Percentiles rank a stretch among this genome's conserved stretches.
Conservation (phyloP, 805 yeast genomes). For the Yarrowia sp. region DNA sequence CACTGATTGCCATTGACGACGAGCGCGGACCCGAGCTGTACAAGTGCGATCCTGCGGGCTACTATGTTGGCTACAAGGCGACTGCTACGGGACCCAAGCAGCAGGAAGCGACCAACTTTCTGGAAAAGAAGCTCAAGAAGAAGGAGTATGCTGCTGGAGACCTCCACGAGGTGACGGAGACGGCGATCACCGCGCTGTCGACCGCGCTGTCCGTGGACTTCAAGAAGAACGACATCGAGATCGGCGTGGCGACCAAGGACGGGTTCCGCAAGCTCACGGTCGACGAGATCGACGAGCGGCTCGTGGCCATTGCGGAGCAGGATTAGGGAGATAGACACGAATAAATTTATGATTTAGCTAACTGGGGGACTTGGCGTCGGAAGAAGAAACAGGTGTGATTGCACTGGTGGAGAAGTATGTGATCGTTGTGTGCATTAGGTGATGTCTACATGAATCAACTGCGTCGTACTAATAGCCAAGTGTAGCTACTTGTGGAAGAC, state of each 20-base stretch:
- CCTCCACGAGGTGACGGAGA: slow-evolving; percentile 86
- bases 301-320: slow-evolving; percentile 93
- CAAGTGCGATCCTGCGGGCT: slow-evolving; percentile 98
- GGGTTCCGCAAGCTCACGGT: slow-evolving; percentile 71
- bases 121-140: slow-evolving; percentile 87
- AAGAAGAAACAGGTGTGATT: too few relatives aligned
- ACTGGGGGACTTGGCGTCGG: too few relatives aligned
- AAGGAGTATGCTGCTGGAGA: slow-evolving; percentile 68
- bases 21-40: slow-evolving; percentile 84
- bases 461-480: too few relatives aligned
- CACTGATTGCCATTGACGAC: slow-evolving; percentile 85
- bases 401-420: too few relatives aligned
- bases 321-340: slow-evolving; percentile 49
- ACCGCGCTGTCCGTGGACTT: slow-evolving; percentile 89
- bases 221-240: slow-evolving; percentile 87
- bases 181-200: slow-evolving; percentile 81
- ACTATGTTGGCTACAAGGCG: slow-evolving; percentile 86
- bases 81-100: slow-evolving; percentile 96
- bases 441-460: too few relatives aligned
- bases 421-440: too few relatives aligned
- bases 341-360: background rate
- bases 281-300: slow-evolving; percentile 91
- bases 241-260: slow-evolving; percentile 77
- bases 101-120: slow-evolving; percentile 85
- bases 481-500: too few relatives aligned